phyloP scores from a whole-genome alignment of 1,284 basidiomycete genomes.

The Apiotrichum montevideense region DNA sequence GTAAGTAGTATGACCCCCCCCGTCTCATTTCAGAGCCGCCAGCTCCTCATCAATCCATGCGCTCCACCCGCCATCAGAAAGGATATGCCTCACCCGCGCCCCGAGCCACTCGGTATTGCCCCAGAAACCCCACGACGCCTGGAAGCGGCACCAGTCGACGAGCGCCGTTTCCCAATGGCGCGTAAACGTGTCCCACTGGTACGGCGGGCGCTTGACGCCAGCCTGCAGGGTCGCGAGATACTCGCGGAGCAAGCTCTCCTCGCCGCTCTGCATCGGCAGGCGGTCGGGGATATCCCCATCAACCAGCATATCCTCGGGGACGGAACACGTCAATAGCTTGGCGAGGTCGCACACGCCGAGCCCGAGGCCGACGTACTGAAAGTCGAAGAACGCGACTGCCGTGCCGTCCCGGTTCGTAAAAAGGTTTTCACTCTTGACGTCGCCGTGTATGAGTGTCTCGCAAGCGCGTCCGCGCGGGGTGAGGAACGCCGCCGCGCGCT shows the following conservation, averaged over 20 bases:
- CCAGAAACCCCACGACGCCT: constrained; percentile 19
- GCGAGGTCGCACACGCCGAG: constrained; percentile 19
- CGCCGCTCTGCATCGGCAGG: constrained; percentile 7
- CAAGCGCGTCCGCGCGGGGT: background rate
- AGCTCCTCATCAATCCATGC: constrained; percentile 6
- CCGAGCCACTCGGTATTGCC: constrained; percentile 16
- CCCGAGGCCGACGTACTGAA: constrained; percentile 18
- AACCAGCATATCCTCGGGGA: constrained; percentile 8
- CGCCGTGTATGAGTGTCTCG: constrained; percentile 16
- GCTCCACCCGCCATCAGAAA: constrained; percentile 12
- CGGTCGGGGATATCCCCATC: background rate
- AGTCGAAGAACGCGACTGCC: constrained; percentile 15
- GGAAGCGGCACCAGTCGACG: constrained; percentile 21
- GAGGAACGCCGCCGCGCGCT: constrained; percentile 5
- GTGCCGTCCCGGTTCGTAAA: constrained; percentile 3
- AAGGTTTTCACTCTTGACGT: constrained; percentile 20
- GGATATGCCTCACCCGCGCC: constrained; percentile 10
- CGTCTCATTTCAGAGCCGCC: background rate
- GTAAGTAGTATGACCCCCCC: too few species aligned
- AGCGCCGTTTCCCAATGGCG: constrained; percentile 21
- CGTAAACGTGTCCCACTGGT: constrained; percentile 9
- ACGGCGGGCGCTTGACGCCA: background rate
- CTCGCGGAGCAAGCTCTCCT: constrained; percentile 4
- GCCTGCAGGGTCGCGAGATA: constrained; percentile 3
- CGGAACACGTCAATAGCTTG: constrained; percentile 17